These are phyloP conservation scores for Macroventuria anomochaeta DNA, from an alignment of 2,329 filamentous ascomycete species.

Conservation along the genomic window DNA sequence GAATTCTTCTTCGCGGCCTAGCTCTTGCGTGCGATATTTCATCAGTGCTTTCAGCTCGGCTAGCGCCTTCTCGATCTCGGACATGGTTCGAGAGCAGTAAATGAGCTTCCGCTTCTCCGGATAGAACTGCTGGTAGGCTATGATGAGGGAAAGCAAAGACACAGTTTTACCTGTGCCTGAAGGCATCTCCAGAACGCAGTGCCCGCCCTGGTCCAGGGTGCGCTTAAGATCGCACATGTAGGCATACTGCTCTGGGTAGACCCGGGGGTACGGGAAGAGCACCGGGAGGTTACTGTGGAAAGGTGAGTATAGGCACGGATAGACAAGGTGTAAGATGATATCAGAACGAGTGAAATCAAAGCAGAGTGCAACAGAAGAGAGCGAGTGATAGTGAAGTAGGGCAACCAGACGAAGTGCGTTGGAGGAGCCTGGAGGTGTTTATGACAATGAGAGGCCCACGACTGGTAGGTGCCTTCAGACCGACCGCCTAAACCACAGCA, in stretches of 20 bases:
- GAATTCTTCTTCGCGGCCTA: slow-evolving; percentile 93
- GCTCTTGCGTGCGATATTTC: slow-evolving; percentile 88
- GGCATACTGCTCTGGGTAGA: slow-evolving; percentile 67
- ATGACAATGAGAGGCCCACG: neutral
- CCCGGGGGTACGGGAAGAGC: slow-evolving; percentile 76
- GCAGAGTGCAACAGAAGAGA: too few species aligned
- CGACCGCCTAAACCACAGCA: too few species aligned
- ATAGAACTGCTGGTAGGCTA: slow-evolving; percentile 94
- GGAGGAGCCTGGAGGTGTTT: too few species aligned
- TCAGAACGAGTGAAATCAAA: too few species aligned
- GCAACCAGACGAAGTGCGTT: too few species aligned
- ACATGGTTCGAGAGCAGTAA: slow-evolving; percentile 99
- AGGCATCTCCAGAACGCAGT: slow-evolving; percentile 98
- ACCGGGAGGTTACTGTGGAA: slow-evolving; percentile 68
- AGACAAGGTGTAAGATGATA: neutral
- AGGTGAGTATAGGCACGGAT: slow-evolving; percentile 1
- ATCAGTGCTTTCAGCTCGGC: slow-evolving; percentile 90
- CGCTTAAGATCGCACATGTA: slow-evolving; percentile 87
- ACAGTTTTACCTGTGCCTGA: slow-evolving; percentile 98
- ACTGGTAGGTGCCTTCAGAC: too few species aligned
- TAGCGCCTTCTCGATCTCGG: slow-evolving; percentile 97
- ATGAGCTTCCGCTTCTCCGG: slow-evolving; percentile 95
- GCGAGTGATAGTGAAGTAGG: too few species aligned
- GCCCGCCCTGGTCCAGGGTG: slow-evolving; percentile 91
- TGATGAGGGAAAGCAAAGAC: slow-evolving; percentile 90